phyloP scores from a whole-genome alignment of 345 rosid species.

The Populus deltoides region DNA sequence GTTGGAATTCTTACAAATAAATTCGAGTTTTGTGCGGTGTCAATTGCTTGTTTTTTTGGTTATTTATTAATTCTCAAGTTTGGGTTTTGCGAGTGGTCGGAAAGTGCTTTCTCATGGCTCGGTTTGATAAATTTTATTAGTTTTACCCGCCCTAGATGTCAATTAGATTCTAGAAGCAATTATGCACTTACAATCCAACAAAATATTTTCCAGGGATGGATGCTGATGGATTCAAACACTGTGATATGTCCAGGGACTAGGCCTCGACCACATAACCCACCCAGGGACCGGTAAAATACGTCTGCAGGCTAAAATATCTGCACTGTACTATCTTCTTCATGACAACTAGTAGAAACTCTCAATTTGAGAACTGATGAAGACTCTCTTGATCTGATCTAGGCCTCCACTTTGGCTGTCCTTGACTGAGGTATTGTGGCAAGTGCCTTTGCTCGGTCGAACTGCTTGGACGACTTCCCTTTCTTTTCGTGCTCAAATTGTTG shows the following conservation, averaged over 20 bases:
- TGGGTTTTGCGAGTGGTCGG: no score
- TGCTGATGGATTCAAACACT: not conserved
- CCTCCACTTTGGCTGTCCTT: slow-evolving; percentile 45
- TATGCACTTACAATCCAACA: not conserved
- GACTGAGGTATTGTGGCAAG: slow-evolving; percentile 16
- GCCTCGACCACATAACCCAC: not conserved
- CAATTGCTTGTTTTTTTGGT: no score
- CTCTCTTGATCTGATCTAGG: slow-evolving; percentile 35
- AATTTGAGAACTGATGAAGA: not conserved
- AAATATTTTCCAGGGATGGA: not conserved
- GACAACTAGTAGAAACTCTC: not conserved
- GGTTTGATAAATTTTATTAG: no score
- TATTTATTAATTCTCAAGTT: no score
- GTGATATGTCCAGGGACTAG: not conserved
- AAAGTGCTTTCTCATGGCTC: no score
- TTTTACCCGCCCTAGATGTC: not conserved
- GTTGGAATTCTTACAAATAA: no score
- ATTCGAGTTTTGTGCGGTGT: no score
- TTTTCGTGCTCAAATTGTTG: not conserved
- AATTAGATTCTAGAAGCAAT: not conserved
- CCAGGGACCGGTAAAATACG: not conserved
- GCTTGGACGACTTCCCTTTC: not conserved
- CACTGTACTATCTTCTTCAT: not conserved
- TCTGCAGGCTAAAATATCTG: not conserved
- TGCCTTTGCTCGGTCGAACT: slow-evolving; percentile 10